A percentile compares a stretch with the other conserved stretches of the same genome.
Evolutionary conservation across 2,329 filamentous ascomycete species (phyloP).

Genomic region (Ophiostoma sp.): DNA sequence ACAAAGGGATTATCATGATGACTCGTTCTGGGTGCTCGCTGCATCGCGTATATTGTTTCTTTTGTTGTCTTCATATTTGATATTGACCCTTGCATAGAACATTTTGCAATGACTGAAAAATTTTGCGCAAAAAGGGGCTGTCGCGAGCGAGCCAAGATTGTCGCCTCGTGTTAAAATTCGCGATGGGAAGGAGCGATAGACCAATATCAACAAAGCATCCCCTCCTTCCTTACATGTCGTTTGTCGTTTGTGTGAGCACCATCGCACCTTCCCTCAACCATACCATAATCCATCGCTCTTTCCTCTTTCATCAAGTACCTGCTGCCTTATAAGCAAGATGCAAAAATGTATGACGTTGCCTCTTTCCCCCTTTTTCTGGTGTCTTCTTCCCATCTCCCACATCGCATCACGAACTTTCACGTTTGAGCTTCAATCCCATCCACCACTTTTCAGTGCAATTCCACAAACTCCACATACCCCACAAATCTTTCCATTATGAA

Average conservation of each 20-base stretch:
- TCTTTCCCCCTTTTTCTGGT: neutral
- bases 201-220: constrained; percentile 1
- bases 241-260: neutral
- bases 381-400: neutral
- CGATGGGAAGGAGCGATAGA: neutral
- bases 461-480: neutral
- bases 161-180: neutral
- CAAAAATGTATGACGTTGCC: neutral
- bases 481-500: neutral
- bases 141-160: neutral
- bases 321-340: neutral
- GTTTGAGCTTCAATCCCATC: neutral
- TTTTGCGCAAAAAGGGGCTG: neutral
- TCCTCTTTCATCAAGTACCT: neutral
- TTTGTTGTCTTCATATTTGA: neutral
- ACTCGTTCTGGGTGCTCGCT: neutral
- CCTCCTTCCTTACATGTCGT: neutral
- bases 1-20: neutral
- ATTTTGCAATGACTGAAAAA: neutral
- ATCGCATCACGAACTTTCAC: neutral
- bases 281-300: neutral
- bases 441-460: neutral
- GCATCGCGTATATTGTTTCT: neutral
- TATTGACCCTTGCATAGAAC: neutral
- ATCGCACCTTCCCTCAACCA: neutral